Evolutionary conservation across 345 rosid species (phyloP).

Genomic region (Aquilaria malaccensis): DNA sequence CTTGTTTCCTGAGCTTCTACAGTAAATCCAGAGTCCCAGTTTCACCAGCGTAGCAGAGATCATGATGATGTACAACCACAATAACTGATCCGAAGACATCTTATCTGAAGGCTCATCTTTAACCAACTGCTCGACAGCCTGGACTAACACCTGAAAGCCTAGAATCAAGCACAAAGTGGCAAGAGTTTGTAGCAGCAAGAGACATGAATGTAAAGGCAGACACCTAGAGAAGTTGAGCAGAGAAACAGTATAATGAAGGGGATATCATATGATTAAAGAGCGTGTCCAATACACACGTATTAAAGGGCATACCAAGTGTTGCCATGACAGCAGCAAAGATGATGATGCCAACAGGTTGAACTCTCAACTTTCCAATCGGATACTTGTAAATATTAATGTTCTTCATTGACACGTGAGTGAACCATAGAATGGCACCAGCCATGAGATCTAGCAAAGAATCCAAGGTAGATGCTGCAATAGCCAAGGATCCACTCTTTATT

Average conservation of each 20-base stretch:
- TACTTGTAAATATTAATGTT: constrained; percentile 29
- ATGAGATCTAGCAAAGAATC: constrained; percentile 21
- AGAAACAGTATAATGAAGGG: no score
- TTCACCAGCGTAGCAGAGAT: constrained; percentile 56
- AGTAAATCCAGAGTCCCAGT: constrained; percentile 71
- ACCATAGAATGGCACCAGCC: constrained; percentile 45
- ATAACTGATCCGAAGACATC: constrained; percentile 38
- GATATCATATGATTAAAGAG: no score
- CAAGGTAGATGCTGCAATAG: constrained; percentile 20
- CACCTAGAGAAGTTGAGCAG: no score
- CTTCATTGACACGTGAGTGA: constrained; percentile 33
- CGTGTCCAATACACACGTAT: no score
- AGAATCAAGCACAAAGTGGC: constrained; percentile 5
- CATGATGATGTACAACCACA: constrained; percentile 73
- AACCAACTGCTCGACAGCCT: constrained; percentile 54
- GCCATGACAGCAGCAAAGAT: constrained; percentile 89
- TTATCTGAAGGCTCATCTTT: constrained; percentile 30
- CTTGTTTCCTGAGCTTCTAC: constrained; percentile 58
- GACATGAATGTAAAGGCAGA: no score
- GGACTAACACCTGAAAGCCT: constrained; percentile 75
- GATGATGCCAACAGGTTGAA: constrained; percentile 71
- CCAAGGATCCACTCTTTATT: constrained; percentile 16
- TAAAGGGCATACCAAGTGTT: constrained; percentile 51
- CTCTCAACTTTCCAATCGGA: constrained; percentile 44
- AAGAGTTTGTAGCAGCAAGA: background rate